A percentile compares a stretch with the other conserved stretches of the same genome.
Evolutionary conservation across 2,329 filamentous ascomycete genomes (phyloP).

Genomic region (Aspergillus fumigatus): DNA sequence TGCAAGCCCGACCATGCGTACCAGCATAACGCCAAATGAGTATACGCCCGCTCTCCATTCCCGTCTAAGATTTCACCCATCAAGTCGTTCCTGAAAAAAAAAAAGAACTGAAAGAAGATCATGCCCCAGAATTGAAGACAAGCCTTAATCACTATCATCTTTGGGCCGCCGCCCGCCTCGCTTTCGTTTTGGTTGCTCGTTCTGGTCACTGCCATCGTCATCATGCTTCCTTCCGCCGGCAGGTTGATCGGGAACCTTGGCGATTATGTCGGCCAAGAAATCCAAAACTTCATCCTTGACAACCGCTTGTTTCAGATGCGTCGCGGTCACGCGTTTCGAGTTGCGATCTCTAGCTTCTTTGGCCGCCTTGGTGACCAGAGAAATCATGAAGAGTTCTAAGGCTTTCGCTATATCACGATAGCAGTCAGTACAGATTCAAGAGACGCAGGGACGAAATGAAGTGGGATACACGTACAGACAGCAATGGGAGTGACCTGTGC

Average conservation of each 20-base stretch:
- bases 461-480: conserved; percentile 56
- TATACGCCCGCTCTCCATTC: conserved; percentile 24
- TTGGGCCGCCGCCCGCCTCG: conserved; percentile 37
- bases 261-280: conserved; percentile 85
- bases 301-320: conserved; percentile 88
- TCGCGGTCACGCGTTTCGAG: conserved; percentile 82
- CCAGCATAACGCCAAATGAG: conserved; percentile 21
- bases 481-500: conserved; percentile 96
- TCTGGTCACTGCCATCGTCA: conserved; percentile 43
- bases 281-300: conserved; percentile 88
- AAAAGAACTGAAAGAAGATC: conserved; percentile 3
- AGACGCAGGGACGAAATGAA: neutral
- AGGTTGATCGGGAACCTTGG: conserved; percentile 69
- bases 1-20: conserved; percentile 19
- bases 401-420: conserved; percentile 65
- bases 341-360: conserved; percentile 75
- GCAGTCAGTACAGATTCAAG: neutral
- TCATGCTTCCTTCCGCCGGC: conserved; percentile 39
- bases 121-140: neutral
- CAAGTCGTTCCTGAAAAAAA: conserved; percentile 20
- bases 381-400: conserved; percentile 96
- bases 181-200: conserved; percentile 46
- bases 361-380: conserved; percentile 82
- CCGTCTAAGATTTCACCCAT: conserved; percentile 24
- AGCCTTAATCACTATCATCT: conserved; percentile 34